These are phyloP conservation scores for Didymellaceae sp. DNA, from an alignment of 2,329 filamentous ascomycete species.

Conservation along the genomic window DNA sequence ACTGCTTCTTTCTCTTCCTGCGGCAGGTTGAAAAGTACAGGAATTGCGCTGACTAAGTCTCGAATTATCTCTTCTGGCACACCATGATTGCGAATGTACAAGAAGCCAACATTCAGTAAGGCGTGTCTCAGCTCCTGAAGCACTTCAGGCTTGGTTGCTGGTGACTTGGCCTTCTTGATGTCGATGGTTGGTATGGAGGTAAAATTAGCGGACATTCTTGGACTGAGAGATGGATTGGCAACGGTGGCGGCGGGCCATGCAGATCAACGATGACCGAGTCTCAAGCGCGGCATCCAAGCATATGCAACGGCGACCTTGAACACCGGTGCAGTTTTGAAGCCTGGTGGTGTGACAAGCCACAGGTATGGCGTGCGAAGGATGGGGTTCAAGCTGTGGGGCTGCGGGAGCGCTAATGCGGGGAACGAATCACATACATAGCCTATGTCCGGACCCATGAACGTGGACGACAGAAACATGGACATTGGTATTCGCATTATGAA, in stretches of 20 bases:
- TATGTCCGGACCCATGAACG: too few species aligned
- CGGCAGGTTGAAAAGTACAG: constrained; percentile 44
- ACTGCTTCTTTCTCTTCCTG: constrained; percentile 9
- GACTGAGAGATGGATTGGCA: not conserved
- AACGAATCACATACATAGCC: not conserved
- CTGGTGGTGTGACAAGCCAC: not conserved
- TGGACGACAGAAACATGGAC: too few species aligned
- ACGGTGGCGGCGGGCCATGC: not conserved
- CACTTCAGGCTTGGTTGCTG: not conserved
- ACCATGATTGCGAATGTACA: not conserved
- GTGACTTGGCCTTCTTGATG: not conserved
- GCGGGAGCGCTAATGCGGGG: not conserved
- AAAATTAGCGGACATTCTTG: not conserved
- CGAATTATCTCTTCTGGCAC: not conserved
- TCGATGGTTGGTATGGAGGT: not conserved
- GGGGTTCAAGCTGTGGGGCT: not conserved
- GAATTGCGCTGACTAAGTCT: not conserved
- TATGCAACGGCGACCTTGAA: not conserved
- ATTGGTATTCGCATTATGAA: too few species aligned
- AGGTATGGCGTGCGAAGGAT: not conserved
- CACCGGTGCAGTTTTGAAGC: not conserved
- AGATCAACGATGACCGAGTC: not conserved
- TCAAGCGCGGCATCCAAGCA: too few species aligned
- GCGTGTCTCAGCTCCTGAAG: not conserved
- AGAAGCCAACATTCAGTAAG: not conserved